Evolutionary conservation across 768 basidiomycete genomes (phyloP).

Genomic region (Amanita molliuscula): DNA sequence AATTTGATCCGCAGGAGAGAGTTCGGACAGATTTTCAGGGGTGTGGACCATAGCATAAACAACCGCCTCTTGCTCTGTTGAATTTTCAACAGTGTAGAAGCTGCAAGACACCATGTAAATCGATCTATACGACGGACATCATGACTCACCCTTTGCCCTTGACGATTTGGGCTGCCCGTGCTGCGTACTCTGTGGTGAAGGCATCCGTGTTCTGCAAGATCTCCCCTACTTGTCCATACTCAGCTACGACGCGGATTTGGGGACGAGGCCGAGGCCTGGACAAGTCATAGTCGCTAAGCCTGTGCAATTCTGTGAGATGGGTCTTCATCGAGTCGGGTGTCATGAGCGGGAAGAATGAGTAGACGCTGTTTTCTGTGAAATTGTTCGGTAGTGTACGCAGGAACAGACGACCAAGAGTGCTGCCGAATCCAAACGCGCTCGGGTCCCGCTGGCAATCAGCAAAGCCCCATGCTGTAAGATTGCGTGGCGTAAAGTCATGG

Average conservation of each 20-base stretch:
- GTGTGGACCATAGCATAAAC: conserved; percentile 35
- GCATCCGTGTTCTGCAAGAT: conserved; percentile 35
- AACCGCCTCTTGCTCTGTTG: conserved; percentile 39
- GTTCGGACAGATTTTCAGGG: conserved; percentile 20
- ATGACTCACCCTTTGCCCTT: conserved; percentile 45
- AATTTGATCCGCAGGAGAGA: conserved; percentile 30
- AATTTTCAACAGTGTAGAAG: conserved; percentile 54
- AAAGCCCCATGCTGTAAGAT: conserved; percentile 79
- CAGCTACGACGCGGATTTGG: conserved; percentile 22
- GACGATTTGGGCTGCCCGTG: conserved; percentile 42
- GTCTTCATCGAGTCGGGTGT: conserved; percentile 60
- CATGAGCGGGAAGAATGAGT: conserved; percentile 87
- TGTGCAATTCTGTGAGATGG: conserved; percentile 45
- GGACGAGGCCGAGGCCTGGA: conserved; percentile 30
- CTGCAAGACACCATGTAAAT: conserved; percentile 22
- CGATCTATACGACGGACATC: not conserved
- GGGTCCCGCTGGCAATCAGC: conserved; percentile 72
- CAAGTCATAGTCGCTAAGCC: conserved; percentile 44
- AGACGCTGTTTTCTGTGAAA: conserved; percentile 59
- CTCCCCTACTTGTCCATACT: conserved; percentile 40
- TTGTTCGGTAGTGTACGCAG: conserved; percentile 64
- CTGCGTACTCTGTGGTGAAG: conserved; percentile 41
- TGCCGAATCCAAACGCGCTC: conserved; percentile 64
- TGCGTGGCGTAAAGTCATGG: conserved; percentile 70
- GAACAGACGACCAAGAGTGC: conserved; percentile 64